These are phyloP conservation scores for Saccharomyces hybrid DNA, from an alignment of 1,139 yeast species.

Conservation along the genomic window DNA sequence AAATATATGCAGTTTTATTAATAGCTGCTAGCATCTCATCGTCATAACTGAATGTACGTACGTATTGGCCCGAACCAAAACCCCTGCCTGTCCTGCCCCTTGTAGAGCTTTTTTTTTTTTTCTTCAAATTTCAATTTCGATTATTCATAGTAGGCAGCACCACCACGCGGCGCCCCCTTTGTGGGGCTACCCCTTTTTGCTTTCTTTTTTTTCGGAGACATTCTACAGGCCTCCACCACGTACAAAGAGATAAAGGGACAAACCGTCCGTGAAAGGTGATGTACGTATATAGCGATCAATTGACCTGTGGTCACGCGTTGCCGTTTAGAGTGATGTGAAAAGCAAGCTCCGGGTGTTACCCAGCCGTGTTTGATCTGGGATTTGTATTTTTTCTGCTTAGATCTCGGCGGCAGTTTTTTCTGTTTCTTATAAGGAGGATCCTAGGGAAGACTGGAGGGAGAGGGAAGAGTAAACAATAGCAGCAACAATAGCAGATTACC, in stretches of 20 bases:
- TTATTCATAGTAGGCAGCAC: background rate
- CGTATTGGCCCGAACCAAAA: background rate
- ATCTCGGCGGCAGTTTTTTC: constrained; percentile 1
- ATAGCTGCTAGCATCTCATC: background rate
- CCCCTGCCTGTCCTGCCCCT: background rate
- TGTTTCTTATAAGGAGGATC: background rate
- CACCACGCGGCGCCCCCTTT: constrained; percentile 1
- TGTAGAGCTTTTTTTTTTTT: background rate
- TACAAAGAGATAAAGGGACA: background rate
- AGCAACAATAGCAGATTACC: background rate
- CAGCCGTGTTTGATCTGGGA: background rate
- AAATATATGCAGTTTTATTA: background rate
- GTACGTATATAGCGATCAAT: background rate
- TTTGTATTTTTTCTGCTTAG: background rate
- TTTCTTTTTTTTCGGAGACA: background rate
- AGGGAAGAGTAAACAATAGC: background rate
- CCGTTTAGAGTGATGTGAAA: background rate
- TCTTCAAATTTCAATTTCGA: background rate
- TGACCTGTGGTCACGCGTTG: background rate
- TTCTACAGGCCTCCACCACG: background rate
- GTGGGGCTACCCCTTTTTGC: background rate
- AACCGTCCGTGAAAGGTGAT: background rate
- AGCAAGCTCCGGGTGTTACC: background rate
- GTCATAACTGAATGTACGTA: background rate
- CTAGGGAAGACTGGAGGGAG: background rate